These are phyloP conservation scores for Microthyrium microscopicum DNA, from an alignment of 2,329 filamentous ascomycete genomes.

Conservation along the genomic window DNA sequence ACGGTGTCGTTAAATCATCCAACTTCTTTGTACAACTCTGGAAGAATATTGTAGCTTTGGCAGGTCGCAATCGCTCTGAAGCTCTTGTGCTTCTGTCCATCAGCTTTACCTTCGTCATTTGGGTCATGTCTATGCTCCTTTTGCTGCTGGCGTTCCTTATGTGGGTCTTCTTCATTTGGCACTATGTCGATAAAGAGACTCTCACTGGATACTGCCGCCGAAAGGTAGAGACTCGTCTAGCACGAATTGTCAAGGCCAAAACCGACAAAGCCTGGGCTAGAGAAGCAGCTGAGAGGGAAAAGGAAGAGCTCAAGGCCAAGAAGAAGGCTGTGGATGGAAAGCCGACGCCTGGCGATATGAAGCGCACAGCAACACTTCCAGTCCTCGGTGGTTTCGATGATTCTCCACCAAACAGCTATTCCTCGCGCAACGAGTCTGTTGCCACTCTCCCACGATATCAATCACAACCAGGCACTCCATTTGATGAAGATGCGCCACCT, in stretches of 20 bases:
- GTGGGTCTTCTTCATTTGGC: conserved; percentile 80
- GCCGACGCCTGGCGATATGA: conserved; percentile 14
- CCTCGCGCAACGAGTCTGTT: no score
- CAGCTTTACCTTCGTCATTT: conserved; percentile 81
- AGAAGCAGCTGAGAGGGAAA: conserved; percentile 39
- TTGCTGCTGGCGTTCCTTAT: conserved; percentile 60
- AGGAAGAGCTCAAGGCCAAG: conserved; percentile 37
- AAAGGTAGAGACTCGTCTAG: conserved; percentile 76
- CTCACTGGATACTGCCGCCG: conserved; percentile 75
- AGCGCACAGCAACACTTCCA: neutral
- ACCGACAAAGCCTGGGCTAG: conserved; percentile 78
- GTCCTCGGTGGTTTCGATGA: no score
- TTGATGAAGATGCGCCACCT: no score
- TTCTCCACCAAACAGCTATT: no score
- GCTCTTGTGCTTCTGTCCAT: conserved; percentile 75
- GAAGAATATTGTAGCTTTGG: conserved; percentile 59
- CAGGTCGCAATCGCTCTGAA: conserved; percentile 57
- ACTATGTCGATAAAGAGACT: conserved; percentile 74
- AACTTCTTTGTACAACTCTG: conserved; percentile 62
- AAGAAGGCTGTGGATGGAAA: conserved; percentile 37
- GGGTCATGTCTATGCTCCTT: conserved; percentile 62
- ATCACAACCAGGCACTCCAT: no score
- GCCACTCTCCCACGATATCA: no score
- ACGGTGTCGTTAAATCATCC: no score
- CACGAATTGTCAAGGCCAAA: conserved; percentile 69